Evolutionary conservation across 2,329 filamentous ascomycete genomes (phyloP).

Genomic region (Metarhizium robertsii): DNA sequence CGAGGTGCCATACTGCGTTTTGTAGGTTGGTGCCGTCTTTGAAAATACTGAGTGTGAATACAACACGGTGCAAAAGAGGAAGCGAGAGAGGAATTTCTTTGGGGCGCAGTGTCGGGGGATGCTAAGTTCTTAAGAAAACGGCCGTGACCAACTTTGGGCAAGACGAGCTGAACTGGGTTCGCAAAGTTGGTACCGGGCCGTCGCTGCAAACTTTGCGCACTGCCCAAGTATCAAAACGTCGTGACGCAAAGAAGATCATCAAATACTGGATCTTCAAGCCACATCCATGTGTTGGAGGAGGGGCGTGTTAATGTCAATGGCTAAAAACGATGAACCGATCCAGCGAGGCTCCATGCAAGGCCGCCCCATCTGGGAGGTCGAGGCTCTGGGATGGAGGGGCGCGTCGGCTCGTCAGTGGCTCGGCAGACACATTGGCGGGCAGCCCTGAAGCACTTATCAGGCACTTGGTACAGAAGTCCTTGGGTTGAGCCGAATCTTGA

Average conservation of each 20-base stretch:
- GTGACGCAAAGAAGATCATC: background rate
- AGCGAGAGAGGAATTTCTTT: background rate
- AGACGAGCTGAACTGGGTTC: background rate
- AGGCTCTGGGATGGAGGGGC: background rate
- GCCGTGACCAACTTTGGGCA: background rate
- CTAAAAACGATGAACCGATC: background rate
- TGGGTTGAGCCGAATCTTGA: too few relatives aligned
- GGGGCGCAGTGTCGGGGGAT: background rate
- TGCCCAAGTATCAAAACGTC: background rate
- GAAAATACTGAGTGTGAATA: background rate
- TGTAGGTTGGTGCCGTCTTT: background rate
- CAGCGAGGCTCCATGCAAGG: background rate
- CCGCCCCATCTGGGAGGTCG: background rate
- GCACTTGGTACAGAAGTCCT: background rate
- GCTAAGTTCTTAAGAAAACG: background rate
- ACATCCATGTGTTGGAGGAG: background rate
- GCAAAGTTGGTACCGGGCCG: background rate
- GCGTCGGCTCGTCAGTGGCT: background rate
- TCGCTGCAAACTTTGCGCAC: background rate
- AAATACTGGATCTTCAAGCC: constrained; percentile 4
- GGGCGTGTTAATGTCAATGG: constrained; percentile 1
- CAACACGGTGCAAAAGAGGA: background rate
- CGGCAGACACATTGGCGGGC: background rate
- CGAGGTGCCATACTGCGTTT: constrained; percentile 4
- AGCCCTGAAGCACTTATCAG: background rate